Percentiles rank a stretch among this genome's conserved stretches.
These are phyloP conservation scores for Trichophyton benhamiae DNA, from an alignment of 2,329 filamentous ascomycete genomes.

Conservation along the genomic window DNA sequence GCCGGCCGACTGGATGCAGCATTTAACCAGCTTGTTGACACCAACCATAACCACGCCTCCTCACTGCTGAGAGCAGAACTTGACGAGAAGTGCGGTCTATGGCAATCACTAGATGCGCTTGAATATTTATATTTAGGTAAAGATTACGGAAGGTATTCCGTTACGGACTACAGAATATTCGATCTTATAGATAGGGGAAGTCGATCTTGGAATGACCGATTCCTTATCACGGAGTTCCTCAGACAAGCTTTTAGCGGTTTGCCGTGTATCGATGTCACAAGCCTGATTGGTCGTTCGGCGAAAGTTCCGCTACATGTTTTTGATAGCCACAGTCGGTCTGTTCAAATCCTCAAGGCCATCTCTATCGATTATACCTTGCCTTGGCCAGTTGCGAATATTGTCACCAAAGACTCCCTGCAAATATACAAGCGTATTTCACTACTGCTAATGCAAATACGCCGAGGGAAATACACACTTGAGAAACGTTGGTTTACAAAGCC, in stretches of 20 bases:
- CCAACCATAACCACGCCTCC: constrained; percentile 59
- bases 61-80: constrained; percentile 53
- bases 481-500: constrained; percentile 32
- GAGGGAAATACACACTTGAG: constrained; percentile 56
- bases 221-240: constrained; percentile 64
- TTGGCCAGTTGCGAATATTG: constrained; percentile 57
- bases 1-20: constrained; percentile 59
- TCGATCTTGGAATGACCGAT: constrained; percentile 64
- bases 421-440: constrained; percentile 63
- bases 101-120: constrained; percentile 52
- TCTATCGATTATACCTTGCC: constrained; percentile 55
- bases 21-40: constrained; percentile 65
- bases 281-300: constrained; percentile 47
- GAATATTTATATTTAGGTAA: constrained; percentile 64
- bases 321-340: constrained; percentile 43
- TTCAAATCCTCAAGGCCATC: constrained; percentile 52
- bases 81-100: constrained; percentile 56
- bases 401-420: constrained; percentile 51
- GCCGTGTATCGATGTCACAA: constrained; percentile 45
- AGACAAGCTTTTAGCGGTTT: constrained; percentile 54
- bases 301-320: constrained; percentile 32
- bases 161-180: constrained; percentile 59
- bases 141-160: constrained; percentile 56
- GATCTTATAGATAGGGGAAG: constrained; percentile 54
- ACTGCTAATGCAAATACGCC: constrained; percentile 63